phyloP scores from a whole-genome alignment of 2,329 filamentous ascomycete genomes.

The Leptographium galeiforme region DNA sequence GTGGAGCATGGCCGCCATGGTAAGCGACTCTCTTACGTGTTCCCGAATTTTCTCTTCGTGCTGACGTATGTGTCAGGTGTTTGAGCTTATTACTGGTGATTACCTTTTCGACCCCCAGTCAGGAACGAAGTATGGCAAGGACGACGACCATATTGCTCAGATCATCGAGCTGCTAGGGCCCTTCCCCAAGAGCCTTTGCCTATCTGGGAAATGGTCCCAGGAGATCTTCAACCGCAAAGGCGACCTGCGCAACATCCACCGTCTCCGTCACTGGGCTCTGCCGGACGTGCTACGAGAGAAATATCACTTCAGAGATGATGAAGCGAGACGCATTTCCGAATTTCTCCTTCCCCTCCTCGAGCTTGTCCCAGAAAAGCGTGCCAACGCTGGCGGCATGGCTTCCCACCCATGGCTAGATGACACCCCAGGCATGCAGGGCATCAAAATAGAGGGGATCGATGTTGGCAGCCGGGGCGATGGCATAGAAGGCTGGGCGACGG shows the following conservation, averaged over 20 bases:
- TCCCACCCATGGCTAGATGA: slow-evolving; percentile 71
- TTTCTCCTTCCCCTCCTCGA: slow-evolving; percentile 89
- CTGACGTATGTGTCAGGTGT: slow-evolving; percentile 47
- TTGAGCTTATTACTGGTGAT: slow-evolving; percentile 94
- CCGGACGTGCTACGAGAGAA: slow-evolving; percentile 90
- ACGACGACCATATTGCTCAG: slow-evolving; percentile 97
- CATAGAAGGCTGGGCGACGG: slow-evolving; percentile 85
- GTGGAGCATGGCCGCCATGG: slow-evolving; percentile 99
- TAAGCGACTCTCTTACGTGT: slow-evolving; percentile 28
- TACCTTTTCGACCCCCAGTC: slow-evolving; percentile 98
- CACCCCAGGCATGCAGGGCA: slow-evolving; percentile 74
- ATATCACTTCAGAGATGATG: slow-evolving; percentile 82
- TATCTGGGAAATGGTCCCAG: slow-evolving; percentile 92
- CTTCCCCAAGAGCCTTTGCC: slow-evolving; percentile 83
- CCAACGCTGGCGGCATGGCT: slow-evolving; percentile 93
- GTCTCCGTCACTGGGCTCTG: slow-evolving; percentile 88
- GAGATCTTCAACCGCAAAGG: slow-evolving; percentile 98
- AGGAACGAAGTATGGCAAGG: slow-evolving; percentile 97
- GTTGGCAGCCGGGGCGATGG: slow-evolving; percentile 79
- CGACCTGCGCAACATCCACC: slow-evolving; percentile 92
- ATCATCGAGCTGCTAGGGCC: slow-evolving; percentile 93
- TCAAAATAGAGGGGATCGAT: slow-evolving; percentile 58
- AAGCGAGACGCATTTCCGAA: slow-evolving; percentile 62
- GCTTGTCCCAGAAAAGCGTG: slow-evolving; percentile 72
- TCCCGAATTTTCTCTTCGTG: slow-evolving; percentile 2